Base-by-base conservation (phyloP, 768 basidiomycete species). In the Imleria badia region DNA sequence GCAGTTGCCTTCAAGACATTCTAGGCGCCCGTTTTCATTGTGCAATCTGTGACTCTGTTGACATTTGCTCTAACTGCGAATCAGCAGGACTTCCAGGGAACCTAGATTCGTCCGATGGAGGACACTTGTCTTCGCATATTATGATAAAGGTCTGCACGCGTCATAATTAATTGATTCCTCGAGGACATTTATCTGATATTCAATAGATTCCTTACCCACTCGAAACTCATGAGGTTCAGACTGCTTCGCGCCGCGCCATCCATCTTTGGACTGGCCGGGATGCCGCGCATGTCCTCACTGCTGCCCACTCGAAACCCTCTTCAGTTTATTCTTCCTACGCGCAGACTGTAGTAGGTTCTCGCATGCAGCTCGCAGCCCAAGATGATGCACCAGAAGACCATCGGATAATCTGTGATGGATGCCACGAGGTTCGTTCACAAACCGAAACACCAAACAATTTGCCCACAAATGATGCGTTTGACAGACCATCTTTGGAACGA, bases 11-110 rank as follows among this genome's bases (percentile, higher is more conserved):
- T 54, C 84, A 87, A 60, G 92, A 94, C 60, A 95, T 98, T 58
- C 81, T 95, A 23, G 95, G 95, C 17, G 91, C 94, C 15, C 82
- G 91, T 5, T 97, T 94, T 72, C 95, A 94, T 63, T 98, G 95
- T 63, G 90, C 91, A 11, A 84, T 91, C 20, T 98, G 95, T 66
- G 83, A 87, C 38, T 82, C 84, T 9, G 80, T 92, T 38, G 91
- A 94, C 62, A 92, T 94, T 33, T 94, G 92, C 61, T 81, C 87
- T 17, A 90, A 91, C 60, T 94, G 91, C 66, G 91, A 94, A 68
- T 86, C 88, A 12, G 90, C 87, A 26, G 91, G 91, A 29, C 76
- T 94, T 33, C 91, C 91, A 3, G 91, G 90, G 7, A 91, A 90
- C 54, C 72, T 92, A 11, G 86, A 91, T 55, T 84, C 87, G 1